Conservation (phyloP, 2,329 filamentous ascomycete species). For the Bipolaris oryzae region DNA sequence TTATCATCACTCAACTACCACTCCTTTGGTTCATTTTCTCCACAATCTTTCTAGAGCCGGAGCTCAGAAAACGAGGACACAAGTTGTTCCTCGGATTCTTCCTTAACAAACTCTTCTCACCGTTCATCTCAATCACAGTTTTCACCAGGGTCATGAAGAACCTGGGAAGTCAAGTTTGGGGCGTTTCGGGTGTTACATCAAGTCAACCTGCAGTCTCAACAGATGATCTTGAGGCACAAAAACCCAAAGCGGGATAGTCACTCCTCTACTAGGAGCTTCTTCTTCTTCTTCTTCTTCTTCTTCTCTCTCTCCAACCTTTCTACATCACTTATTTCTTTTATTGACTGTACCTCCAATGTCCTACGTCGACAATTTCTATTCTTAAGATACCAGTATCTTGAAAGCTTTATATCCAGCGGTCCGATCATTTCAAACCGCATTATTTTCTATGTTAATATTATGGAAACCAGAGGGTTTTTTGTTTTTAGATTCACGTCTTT, state of each 20-base stretch:
- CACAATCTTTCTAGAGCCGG: neutral
- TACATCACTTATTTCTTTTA: neutral
- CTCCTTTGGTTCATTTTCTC: constrained; percentile 3
- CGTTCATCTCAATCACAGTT: constrained; percentile 3
- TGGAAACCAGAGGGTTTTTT: neutral
- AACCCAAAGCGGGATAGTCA: neutral
- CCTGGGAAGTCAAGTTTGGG: constrained; percentile 3
- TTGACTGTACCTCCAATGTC: neutral
- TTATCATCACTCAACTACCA: constrained; percentile 3
- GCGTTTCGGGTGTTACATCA: constrained; percentile 2
- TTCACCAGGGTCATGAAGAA: constrained; percentile 2
- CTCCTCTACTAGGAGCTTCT: neutral
- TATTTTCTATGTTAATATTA: neutral
- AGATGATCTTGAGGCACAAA: constrained; percentile 3
- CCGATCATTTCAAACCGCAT: neutral
- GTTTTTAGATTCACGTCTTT: neutral
- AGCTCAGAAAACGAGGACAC: constrained; percentile 2
- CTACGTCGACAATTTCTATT: neutral
- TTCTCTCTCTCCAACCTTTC: neutral
- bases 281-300: neutral
- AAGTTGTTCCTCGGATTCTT: constrained; percentile 1
- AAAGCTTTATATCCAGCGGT: neutral
- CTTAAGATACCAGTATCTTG: neutral
- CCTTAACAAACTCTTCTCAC: neutral
- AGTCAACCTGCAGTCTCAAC: neutral